Evolutionary conservation across 2,329 filamentous ascomycete genomes (phyloP), one percentile per base, ranked within the genome.

Genomic region (Cryoendolithus antarcticus): DNA sequence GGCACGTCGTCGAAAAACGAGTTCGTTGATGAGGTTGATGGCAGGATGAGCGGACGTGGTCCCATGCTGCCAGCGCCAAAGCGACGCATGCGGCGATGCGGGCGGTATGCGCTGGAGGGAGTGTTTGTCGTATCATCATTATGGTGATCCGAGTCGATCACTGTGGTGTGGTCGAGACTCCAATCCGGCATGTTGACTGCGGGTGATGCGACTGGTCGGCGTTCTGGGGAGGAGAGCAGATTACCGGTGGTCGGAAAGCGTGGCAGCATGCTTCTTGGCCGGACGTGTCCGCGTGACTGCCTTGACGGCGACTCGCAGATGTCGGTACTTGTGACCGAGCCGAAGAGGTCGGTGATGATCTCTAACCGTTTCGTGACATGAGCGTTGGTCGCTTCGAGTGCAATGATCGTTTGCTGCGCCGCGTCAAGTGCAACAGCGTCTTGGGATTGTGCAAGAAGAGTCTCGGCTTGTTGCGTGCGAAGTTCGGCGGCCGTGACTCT

Each of bases 331-430:
- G 60, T 61, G 2, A 60, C 57, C 9, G 60, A 61, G 4, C 54
- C 47, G 3, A 64, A 50, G 15, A 64, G 41, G 13, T 54, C 54
- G 9, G 59, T 58, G 45, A 63, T 51, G 19, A 60, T 51, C 37
- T 63, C 61, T 30, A 63, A 46, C 21, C 60, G 46, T 39, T 53
- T 56, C 44, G 63, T 60, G 31, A 64, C 48, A 35, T 59, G 51
- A 6, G 57, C 47, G 35, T 63, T 63, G 1, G 57, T 55, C 4
- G 45, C 45, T 39, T 62, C 58, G 5, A 52, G 52, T 8, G 24
- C 24, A 27, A 27, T 27, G 24, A 27, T 27, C 24, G 24, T 27
- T 27, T 27, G 24, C 24, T 27, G 24, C 6, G 24, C 24, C 7
- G 24, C 6, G 24, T 27, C 24, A 27, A 27, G 24, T 27, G 24